These are phyloP conservation scores for Sporothrix brunneoviolacea DNA, from an alignment of 2,329 filamentous ascomycete genomes.

Conservation along the genomic window DNA sequence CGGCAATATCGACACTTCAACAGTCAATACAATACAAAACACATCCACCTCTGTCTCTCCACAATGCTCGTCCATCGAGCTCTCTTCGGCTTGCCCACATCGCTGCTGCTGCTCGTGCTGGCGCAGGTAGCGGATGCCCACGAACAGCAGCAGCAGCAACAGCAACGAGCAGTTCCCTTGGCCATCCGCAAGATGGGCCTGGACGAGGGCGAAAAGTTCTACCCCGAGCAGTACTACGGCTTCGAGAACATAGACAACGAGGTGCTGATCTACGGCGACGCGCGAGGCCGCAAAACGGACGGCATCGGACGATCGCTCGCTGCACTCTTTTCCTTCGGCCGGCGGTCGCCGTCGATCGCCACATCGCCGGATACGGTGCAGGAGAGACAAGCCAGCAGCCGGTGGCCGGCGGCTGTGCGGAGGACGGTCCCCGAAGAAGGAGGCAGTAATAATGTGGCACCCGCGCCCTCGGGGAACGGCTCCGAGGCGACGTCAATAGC, in stretches of 20 bases:
- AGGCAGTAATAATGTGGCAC: no score
- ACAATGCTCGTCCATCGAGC: conserved; percentile 10
- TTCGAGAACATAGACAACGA: conserved; percentile 13
- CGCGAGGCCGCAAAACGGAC: not conserved
- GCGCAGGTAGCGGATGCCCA: conserved; percentile 31
- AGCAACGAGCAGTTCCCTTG: conserved; percentile 36
- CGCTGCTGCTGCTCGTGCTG: conserved; percentile 40
- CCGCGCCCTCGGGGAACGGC: conserved; percentile 23
- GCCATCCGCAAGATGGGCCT: conserved; percentile 66
- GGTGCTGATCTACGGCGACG: not conserved
- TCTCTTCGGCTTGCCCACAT: conserved; percentile 24
- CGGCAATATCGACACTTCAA: no score
- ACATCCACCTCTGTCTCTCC: no score
- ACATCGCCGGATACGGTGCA: not conserved
- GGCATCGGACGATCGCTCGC: conserved; percentile 9
- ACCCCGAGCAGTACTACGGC: conserved; percentile 58
- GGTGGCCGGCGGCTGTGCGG: conserved; percentile 3
- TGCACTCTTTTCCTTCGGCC: conserved; percentile 12
- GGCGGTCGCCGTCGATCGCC: conserved; percentile 2
- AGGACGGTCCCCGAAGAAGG: not conserved
- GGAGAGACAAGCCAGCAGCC: not conserved
- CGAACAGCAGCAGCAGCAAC: conserved; percentile 16
- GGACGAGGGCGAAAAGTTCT: conserved; percentile 68
- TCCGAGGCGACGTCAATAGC: conserved; percentile 24
- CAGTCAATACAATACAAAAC: not conserved